Evolutionary conservation across 805 yeast species (phyloP), one percentile per base, ranked within the genome.

Genomic region (Ogataea thermomethanolica): DNA sequence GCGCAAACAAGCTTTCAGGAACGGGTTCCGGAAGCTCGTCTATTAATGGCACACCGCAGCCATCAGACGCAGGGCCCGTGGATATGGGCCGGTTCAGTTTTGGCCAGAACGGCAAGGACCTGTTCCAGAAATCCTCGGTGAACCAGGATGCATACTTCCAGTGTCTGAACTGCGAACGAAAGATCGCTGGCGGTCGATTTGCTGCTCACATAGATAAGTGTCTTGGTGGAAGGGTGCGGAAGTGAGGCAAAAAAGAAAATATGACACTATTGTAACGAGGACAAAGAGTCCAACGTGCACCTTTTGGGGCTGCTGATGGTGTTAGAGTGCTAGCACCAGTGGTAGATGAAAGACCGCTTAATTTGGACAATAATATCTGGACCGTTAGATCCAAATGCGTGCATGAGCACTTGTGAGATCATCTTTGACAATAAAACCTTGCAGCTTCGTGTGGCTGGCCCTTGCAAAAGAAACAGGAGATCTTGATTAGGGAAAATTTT

Each of bases 131-230:
- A 6, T 23, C 41, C 12, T 25, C 41, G 4, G 48, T 49, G 14
- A 56, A 51, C 6, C 50, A 49, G 24, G 64, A 57, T 30, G 58
- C 59, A 3, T 88, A 89, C 60, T 86, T 88, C 53, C 75, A 69
- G 41, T 91, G 99, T 64, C 71, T 73, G 4, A 83, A 84, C 50
- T 91, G 99, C 62, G 80, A 78, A 13, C 70, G 99, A 41, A 87
- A 82, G 54, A 83, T 91, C 7, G 91, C 96, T 0, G 96, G 95
- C 1, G 83, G 86, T 27, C 69, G 99, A 43, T 90, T 87, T 70
- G 97, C 98, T 2, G 89, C 86, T 29, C 99, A 91, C 63, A 72
- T 91, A 23, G 95, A 89, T 58, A 79, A 95, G 53, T 91, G 99
- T 58, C 62, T 89, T 17, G 86, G 87, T 31, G 84, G 96, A 9